phyloP scores from a whole-genome alignment of 2,329 filamentous ascomycete genomes.

The Aphanoascus verrucosus region DNA sequence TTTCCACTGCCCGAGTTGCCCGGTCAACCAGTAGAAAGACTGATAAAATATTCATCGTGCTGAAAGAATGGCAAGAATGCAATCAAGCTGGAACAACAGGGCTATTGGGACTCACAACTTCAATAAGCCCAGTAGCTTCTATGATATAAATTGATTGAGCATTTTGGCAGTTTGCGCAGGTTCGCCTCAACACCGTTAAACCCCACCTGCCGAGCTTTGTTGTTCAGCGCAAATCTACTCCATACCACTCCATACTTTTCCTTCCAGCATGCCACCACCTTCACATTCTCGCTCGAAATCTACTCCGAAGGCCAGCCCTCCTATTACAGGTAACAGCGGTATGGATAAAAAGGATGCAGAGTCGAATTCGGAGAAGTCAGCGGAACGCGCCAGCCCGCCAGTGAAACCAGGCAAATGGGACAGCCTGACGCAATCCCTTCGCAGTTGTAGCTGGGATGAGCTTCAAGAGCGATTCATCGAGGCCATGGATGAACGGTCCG shows the following conservation, averaged over 20 bases:
- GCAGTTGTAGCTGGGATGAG: conserved; percentile 63
- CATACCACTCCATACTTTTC: too few relatives aligned
- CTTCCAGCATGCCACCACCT: conserved; percentile 1
- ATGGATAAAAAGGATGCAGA: neutral
- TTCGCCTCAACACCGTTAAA: neutral
- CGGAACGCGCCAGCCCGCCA: neutral
- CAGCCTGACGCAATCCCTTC: conserved; percentile 28
- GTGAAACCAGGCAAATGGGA: conserved; percentile 6
- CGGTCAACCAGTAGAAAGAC: neutral
- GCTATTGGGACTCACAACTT: neutral
- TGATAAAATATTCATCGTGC: too few relatives aligned
- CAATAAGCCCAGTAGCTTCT: neutral
- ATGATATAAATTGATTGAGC: neutral
- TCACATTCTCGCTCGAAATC: conserved; percentile 6
- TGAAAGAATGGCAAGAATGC: too few relatives aligned
- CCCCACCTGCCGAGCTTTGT: too few relatives aligned
- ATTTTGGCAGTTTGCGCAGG: neutral
- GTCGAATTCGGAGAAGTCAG: neutral
- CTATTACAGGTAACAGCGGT: neutral
- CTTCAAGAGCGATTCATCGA: conserved; percentile 59
- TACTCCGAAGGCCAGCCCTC: neutral
- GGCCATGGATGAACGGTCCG: conserved; percentile 52
- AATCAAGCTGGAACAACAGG: too few relatives aligned
- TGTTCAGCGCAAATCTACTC: too few relatives aligned
- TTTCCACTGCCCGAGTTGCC: neutral